phyloP scores from a whole-genome alignment of 139 green algal species.

The Chlamydomonas sphaeroides region DNA sequence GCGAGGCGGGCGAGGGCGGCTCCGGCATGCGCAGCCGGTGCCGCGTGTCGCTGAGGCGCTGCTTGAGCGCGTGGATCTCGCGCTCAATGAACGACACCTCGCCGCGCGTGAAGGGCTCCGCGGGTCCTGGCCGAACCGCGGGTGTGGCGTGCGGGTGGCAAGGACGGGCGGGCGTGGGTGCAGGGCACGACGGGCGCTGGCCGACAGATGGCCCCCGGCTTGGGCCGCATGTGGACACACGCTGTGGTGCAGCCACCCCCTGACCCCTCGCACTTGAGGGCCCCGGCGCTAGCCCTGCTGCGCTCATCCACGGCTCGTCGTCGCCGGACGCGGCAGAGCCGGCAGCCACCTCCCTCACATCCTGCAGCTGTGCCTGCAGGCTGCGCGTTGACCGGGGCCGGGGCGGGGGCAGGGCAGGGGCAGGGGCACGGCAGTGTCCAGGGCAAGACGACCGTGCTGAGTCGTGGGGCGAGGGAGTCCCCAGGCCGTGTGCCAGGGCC shows the following conservation, averaged over 20 bases:
- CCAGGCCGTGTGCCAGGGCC: background rate
- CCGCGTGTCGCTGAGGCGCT: conserved; percentile 13
- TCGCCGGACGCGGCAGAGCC: background rate
- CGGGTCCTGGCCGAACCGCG: no score
- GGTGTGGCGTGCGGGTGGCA: no score
- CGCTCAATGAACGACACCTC: conserved; percentile 34
- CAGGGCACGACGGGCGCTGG: no score
- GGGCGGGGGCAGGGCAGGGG: background rate
- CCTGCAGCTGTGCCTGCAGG: conserved; percentile 12
- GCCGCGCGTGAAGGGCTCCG: background rate
- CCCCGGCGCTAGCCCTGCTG: background rate
- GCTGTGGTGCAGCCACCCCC: background rate
- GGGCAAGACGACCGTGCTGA: no score
- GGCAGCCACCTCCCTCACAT: background rate
- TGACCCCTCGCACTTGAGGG: no score
- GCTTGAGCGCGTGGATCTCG: conserved; percentile 37
- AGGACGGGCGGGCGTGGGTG: no score
- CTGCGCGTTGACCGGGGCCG: background rate
- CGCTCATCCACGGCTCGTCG: background rate
- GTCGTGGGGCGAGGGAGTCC: background rate
- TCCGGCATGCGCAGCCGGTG: background rate
- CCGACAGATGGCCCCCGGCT: no score
- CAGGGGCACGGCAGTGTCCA: background rate
- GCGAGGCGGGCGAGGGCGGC: background rate
- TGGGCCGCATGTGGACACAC: no score